Evolutionary conservation across 2,329 filamentous ascomycete species (phyloP).

Genomic region (Phyllosticta ampelicida): DNA sequence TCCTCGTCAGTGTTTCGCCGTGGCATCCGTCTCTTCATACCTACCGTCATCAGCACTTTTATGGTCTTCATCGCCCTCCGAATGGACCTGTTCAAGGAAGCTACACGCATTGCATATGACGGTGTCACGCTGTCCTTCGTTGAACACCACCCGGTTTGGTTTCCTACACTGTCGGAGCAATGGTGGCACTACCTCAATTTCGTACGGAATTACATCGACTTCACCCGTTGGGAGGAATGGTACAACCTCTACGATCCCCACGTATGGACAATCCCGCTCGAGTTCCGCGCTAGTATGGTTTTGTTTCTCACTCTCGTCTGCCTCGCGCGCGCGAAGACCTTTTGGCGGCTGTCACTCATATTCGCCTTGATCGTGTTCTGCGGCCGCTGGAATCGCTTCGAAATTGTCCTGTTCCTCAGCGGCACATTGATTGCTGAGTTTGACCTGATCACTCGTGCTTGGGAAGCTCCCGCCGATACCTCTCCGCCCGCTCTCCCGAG

Average conservation of each 20-base stretch:
- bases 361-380: slow-evolving; percentile 14
- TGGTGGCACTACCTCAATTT: slow-evolving; percentile 20
- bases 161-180: slow-evolving; percentile 20
- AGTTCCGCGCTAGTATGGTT: slow-evolving; percentile 34
- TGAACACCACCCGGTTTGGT: slow-evolving; percentile 6
- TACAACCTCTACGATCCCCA: slow-evolving; percentile 21
- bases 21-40: slow-evolving; percentile 41
- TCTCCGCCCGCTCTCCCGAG: background rate
- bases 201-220: slow-evolving; percentile 14
- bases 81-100: slow-evolving; percentile 15
- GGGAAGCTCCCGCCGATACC: background rate
- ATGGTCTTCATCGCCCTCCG: slow-evolving; percentile 17
- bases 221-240: slow-evolving; percentile 6
- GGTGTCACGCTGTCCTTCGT: slow-evolving; percentile 14
- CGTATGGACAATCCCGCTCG: slow-evolving; percentile 28
- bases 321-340: slow-evolving; percentile 11
- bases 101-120: slow-evolving; percentile 18
- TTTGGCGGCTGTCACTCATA: slow-evolving; percentile 12
- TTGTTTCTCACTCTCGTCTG: slow-evolving; percentile 17
- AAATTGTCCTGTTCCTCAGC: slow-evolving; percentile 22
- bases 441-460: slow-evolving; percentile 18
- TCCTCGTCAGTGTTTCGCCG: slow-evolving; percentile 41
- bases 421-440: slow-evolving; percentile 29
- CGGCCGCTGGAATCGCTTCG: slow-evolving; percentile 13
- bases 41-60: slow-evolving; percentile 46